Evolutionary conservation across 306 rosid species (phyloP).

Genomic region (Vigna unguiculata): DNA sequence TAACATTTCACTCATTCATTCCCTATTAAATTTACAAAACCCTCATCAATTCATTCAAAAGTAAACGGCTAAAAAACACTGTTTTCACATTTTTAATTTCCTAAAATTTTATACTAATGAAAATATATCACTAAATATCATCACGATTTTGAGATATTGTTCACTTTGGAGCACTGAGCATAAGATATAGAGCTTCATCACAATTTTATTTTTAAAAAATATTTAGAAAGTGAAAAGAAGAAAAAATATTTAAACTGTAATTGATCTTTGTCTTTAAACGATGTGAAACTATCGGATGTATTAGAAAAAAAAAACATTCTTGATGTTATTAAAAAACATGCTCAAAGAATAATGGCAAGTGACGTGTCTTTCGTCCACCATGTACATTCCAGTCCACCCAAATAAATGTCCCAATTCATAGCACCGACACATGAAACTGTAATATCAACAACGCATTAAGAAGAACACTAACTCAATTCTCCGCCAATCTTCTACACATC

Average conservation of each 20-base stretch:
- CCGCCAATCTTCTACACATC: neutral
- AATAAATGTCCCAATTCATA: neutral
- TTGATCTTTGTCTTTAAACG: too few species aligned
- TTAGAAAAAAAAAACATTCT: neutral
- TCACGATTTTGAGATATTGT: too few species aligned
- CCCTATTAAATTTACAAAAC: neutral
- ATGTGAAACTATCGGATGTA: too few species aligned
- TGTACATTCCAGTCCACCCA: neutral
- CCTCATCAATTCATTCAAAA: neutral
- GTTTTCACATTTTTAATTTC: neutral
- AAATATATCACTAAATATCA: too few species aligned
- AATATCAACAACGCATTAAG: neutral
- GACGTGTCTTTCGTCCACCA: conserved; percentile 1
- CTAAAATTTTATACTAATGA: neutral
- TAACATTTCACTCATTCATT: neutral
- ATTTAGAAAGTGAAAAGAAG: too few species aligned
- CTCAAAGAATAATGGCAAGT: neutral
- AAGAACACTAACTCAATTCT: neutral
- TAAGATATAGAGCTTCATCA: too few species aligned
- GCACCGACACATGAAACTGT: conserved; percentile 4
- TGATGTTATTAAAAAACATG: neutral
- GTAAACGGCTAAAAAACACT: neutral
- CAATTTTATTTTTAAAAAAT: too few species aligned
- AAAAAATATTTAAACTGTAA: too few species aligned
- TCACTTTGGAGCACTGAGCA: too few species aligned